Evolutionary conservation across 2,329 filamentous ascomycete species (phyloP), one percentile per base, ranked within the genome.

Genomic region (Colletotrichum abscissum): DNA sequence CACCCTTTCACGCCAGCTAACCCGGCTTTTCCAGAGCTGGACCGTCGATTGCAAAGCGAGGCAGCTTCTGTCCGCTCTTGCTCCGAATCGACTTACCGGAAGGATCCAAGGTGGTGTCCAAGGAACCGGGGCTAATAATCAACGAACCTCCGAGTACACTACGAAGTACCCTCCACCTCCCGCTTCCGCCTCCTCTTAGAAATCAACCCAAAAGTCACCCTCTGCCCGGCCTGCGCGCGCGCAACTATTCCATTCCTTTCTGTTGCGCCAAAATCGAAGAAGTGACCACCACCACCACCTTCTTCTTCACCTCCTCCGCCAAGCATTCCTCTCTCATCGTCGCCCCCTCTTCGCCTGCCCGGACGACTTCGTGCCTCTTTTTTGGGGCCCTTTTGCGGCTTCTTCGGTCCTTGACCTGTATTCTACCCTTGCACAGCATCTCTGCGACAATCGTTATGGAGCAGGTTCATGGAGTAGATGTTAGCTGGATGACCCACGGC

Each of bases 401-500:
- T 62, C 59, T 52, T 60, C 33, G 54, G 35, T 30, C 35, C 38
- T 42, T n/a, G 24, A 28, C 46, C 33, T 22, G 28, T 35, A 12
- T 8, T 55, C 66, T 55, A 28, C 49, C 52, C 56, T 54, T 54
- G 22, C 11, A 55, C 38, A 42, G 33, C 28, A 60, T 60, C 49
- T 56, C 49, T 65, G 67, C 71, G 80, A 67, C 77, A 77, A 77
- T 77, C 80, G 86, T 77, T 74, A 96, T 96, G 94, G 94, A 96
- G 84, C 92, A 93, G 78, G 90, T 94, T 76, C 92, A 95, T 82
- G 92, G 92, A 77, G 90, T 97, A 79, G 95, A 97, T 84, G 94
- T 97, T 80, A 95, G 93, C 83, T 97, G 95, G 95, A 93, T 97
- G 87, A 89, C 89, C 78, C 93, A 97, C 84, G 93, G 94, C 83